These are phyloP conservation scores for Akanthomyces lecanii DNA, from an alignment of 2,329 filamentous ascomycete genomes.

Conservation along the genomic window DNA sequence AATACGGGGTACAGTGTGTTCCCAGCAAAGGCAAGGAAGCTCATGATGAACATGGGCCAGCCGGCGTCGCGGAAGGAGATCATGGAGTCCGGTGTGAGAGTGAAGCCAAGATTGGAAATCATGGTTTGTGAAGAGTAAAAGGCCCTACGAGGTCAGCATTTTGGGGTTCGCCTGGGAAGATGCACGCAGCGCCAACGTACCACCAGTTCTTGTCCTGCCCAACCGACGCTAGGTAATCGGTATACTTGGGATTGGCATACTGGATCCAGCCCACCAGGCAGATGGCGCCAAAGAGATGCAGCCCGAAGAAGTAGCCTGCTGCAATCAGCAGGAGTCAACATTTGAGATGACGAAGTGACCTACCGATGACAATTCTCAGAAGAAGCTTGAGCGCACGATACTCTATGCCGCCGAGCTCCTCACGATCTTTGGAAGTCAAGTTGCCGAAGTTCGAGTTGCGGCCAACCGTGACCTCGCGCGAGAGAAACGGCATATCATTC, in stretches of 20 bases:
- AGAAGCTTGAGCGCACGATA: conserved; percentile 47
- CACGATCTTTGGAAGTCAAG: conserved; percentile 36
- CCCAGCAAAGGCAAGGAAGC: conserved; percentile 46
- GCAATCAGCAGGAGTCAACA: no score
- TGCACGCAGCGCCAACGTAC: no score
- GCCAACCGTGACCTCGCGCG: conserved; percentile 39
- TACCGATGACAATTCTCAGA: conserved; percentile 37
- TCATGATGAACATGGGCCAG: conserved; percentile 43
- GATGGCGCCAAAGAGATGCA: conserved; percentile 39
- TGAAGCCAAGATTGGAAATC: conserved; percentile 46
- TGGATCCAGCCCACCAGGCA: no score
- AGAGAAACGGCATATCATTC: conserved; percentile 36
- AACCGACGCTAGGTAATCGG: no score
- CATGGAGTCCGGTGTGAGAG: conserved; percentile 53
- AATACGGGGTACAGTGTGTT: conserved; percentile 56
- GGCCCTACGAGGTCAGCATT: no score
- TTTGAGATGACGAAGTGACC: no score
- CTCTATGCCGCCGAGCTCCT: conserved; percentile 48
- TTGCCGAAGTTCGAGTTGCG: conserved; percentile 44
- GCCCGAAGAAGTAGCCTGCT: conserved; percentile 41
- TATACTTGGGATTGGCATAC: no score
- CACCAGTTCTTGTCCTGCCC: no score
- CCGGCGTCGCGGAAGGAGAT: conserved; percentile 42
- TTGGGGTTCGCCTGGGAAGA: no score
- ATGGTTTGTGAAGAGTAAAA: no score